These are phyloP conservation scores for Penicillium occitanis DNA, from an alignment of 2,329 filamentous ascomycete species.

Conservation along the genomic window DNA sequence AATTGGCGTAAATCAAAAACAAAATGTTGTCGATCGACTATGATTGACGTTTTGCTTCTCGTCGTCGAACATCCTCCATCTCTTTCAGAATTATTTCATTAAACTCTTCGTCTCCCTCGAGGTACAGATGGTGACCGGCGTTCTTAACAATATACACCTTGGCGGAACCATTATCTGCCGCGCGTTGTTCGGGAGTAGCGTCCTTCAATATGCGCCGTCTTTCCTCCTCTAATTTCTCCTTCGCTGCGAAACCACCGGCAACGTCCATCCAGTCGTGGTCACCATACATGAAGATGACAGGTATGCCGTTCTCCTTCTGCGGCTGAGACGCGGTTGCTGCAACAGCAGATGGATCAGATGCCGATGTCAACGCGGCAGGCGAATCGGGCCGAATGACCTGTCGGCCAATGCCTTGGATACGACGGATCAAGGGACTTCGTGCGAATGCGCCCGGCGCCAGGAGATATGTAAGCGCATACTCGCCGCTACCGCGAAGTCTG, in stretches of 20 bases:
- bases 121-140: slow-evolving; percentile 70
- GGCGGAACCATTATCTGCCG: slow-evolving; percentile 72
- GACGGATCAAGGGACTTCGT: slow-evolving; percentile 78
- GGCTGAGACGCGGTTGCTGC: slow-evolving; percentile 25
- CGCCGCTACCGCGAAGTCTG: slow-evolving; percentile 84
- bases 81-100: slow-evolving; percentile 65
- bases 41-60: slow-evolving; percentile 27
- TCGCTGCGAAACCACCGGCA: slow-evolving; percentile 74
- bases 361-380: slow-evolving; percentile 19
- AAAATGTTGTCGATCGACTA: neutral
- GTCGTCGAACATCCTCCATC: slow-evolving; percentile 60
- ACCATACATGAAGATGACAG: slow-evolving; percentile 92
- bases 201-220: slow-evolving; percentile 59
- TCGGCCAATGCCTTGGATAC: slow-evolving; percentile 84
- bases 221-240: slow-evolving; percentile 73
- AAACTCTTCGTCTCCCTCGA: slow-evolving; percentile 70
- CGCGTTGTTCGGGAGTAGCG: slow-evolving; percentile 65
- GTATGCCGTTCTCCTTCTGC: slow-evolving; percentile 65
- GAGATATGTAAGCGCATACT: slow-evolving; percentile 90
- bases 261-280: slow-evolving; percentile 99
- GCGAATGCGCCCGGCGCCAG: slow-evolving; percentile 93
- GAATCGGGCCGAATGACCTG: slow-evolving; percentile 52
- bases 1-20: neutral
- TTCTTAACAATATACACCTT: slow-evolving; percentile 77
- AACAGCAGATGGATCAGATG: slow-evolving; percentile 28